Conservation (phyloP, 306 rosid genomes). For the Nissolia schottii region DNA sequence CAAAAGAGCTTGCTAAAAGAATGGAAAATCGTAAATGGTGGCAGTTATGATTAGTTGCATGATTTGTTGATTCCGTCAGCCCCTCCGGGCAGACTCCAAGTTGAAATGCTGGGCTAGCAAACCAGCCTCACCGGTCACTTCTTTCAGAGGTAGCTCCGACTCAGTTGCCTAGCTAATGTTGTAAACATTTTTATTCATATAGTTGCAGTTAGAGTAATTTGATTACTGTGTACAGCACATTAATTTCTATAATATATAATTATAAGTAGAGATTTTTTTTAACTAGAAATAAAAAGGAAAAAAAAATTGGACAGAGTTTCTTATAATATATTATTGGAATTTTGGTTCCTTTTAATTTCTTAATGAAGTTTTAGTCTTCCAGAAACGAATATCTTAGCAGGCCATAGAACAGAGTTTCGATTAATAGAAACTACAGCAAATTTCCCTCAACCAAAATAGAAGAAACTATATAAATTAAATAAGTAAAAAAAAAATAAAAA, state of each 20-base stretch:
- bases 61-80: background rate
- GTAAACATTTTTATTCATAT: background rate
- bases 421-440: no score
- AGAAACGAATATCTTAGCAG: no score
- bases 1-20: constrained; percentile 64
- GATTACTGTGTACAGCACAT: constrained; percentile 12
- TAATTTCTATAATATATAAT: constrained; percentile 8
- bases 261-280: no score
- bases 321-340: no score
- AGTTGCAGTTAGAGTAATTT: background rate
- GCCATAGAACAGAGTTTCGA: no score
- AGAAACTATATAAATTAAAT: no score
- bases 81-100: background rate
- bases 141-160: constrained; percentile 15
- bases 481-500: no score
- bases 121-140: constrained; percentile 3
- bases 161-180: background rate
- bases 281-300: no score
- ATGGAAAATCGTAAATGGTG: constrained; percentile 97
- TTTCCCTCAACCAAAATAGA: no score
- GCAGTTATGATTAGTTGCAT: constrained; percentile 48
- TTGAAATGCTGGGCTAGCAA: background rate
- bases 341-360: no score
- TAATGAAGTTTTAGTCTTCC: no score
- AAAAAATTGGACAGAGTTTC: background rate